A percentile compares a stretch with the other conserved stretches of the same genome.
phyloP scores from a whole-genome alignment of 2,329 filamentous ascomycete species.

The Botrytis fabae region DNA sequence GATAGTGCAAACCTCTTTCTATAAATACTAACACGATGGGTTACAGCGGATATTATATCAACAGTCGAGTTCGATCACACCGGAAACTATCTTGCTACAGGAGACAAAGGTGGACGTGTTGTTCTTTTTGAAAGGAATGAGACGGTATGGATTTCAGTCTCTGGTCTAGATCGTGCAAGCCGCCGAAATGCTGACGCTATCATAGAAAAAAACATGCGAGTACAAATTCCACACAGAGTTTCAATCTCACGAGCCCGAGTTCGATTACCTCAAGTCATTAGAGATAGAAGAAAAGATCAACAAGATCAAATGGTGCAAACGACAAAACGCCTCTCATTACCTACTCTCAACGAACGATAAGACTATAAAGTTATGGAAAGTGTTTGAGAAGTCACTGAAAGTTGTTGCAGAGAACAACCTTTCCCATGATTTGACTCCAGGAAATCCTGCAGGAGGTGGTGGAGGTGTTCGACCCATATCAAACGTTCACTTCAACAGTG shows the following conservation, averaged over 20 bases:
- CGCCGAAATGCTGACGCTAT: constrained; percentile 40
- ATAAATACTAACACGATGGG: constrained; percentile 29
- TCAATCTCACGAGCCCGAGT: constrained; percentile 98
- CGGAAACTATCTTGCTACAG: constrained; percentile 86
- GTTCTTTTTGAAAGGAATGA: constrained; percentile 92
- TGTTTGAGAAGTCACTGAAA: constrained; percentile 98
- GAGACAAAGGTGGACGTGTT: constrained; percentile 83
- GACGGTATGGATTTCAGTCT: constrained; percentile 60
- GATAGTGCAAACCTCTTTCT: not conserved
- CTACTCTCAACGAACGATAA: constrained; percentile 98
- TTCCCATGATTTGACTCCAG: constrained; percentile 87
- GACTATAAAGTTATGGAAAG: constrained; percentile 99
- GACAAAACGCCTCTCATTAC: constrained; percentile 98
- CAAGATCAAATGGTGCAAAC: constrained; percentile 99
- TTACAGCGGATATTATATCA: constrained; percentile 81
- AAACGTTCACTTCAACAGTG: constrained; percentile 73
- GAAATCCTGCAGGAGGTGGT: constrained; percentile 66
- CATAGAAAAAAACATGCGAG: constrained; percentile 98
- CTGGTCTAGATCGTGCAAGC: not conserved
- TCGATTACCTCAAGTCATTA: constrained; percentile 98
- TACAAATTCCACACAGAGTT: constrained; percentile 99
- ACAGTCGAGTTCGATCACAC: constrained; percentile 91
- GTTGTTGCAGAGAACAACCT: constrained; percentile 99
- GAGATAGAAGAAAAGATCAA: constrained; percentile 99
- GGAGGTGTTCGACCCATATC: constrained; percentile 73